Evolutionary conservation across 495 filamentous ascomycete species (phyloP), one percentile per base, ranked within the genome.

Genomic region (Xylaria flabelliformis): DNA sequence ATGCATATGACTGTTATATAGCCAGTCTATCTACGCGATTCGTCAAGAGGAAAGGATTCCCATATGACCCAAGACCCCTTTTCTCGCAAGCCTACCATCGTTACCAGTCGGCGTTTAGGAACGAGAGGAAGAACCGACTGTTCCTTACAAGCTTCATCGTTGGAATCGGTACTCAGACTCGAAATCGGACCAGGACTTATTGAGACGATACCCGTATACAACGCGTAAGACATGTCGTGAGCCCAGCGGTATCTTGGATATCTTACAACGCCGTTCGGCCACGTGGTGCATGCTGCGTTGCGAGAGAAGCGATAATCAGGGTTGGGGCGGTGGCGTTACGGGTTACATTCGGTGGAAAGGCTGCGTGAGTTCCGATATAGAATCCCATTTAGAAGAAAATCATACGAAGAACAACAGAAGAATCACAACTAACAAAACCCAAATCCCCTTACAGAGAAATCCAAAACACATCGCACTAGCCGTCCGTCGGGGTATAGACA

Each of bases 401-500:
- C n/a, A n/a, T n/a, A n/a, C n/a, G n/a, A n/a, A n/a, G n/a, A n/a
- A n/a, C n/a, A n/a, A n/a, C n/a, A n/a, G n/a, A n/a, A 15, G 26
- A 29, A 29, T 29, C 2, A 26, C 19, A 46, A 5, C 67, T 42
- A 48, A 51, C 61, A 17, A 24, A n/a, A 34, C 4, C 42, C 63
- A 1, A 9, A 29, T 34, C 17, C 24, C 55, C 59, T 36, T 12
- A 32, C 10, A 76, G 75, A 50, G 21, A 29, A 56, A 48, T 34
- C 64, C 17, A 19, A 50, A 73, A 17, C 76, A 78, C 72, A 61
- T 62, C 70, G 72, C 74, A 15, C 69, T 78, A 0, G 69, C 65
- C 32, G 73, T 78, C 41, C 34, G 70, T 15, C 15, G 67, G 3
- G 71, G 41, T 9, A 21, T 74, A 70, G 74, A 76, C 42, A 26